A percentile compares a stretch with the other conserved stretches of the same genome.
These are phyloP conservation scores for Sarcocystis neurona DNA, from an alignment of 169 alveolate genomes.

Conservation along the genomic window DNA sequence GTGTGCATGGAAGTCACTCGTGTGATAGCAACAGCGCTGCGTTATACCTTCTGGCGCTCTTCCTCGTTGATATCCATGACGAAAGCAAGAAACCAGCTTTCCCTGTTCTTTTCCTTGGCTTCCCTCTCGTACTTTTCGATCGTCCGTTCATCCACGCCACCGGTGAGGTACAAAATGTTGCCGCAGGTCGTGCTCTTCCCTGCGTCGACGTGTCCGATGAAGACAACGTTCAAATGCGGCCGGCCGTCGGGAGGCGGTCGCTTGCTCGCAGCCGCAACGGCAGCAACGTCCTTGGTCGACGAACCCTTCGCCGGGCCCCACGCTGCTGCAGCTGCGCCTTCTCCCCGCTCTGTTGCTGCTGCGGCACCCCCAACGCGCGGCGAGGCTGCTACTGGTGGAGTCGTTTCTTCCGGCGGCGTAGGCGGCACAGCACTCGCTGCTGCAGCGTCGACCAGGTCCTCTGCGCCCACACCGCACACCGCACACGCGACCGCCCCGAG, in stretches of 20 bases:
- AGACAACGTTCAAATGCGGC: conserved; percentile 94
- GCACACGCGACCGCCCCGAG: neutral
- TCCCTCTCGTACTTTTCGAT: conserved; percentile 97
- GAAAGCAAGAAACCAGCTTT: conserved; percentile 99
- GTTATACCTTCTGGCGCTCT: conserved; percentile 93
- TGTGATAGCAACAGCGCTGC: too few relatives aligned
- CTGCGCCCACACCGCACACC: neutral
- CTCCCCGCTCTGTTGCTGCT: too few relatives aligned
- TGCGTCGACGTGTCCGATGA: conserved; percentile 99
- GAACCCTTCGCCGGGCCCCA: neutral
- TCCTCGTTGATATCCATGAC: conserved; percentile 99
- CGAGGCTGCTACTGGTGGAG: neutral
- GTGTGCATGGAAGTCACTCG: too few relatives aligned
- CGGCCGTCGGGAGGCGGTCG: conserved; percentile 77
- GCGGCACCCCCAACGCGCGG: too few relatives aligned
- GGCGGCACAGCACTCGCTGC: neutral
- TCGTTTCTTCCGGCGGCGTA: neutral
- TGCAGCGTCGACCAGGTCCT: neutral
- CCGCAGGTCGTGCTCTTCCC: conserved; percentile 99
- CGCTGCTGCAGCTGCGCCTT: neutral
- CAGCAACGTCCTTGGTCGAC: neutral
- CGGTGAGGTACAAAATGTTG: conserved; percentile 86
- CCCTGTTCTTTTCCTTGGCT: conserved; percentile 97
- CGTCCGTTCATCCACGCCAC: conserved; percentile 95
- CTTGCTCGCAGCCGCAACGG: conserved; percentile 29